These are phyloP conservation scores for Letharia lupina DNA, from an alignment of 495 filamentous ascomycete species.

Conservation along the genomic window DNA sequence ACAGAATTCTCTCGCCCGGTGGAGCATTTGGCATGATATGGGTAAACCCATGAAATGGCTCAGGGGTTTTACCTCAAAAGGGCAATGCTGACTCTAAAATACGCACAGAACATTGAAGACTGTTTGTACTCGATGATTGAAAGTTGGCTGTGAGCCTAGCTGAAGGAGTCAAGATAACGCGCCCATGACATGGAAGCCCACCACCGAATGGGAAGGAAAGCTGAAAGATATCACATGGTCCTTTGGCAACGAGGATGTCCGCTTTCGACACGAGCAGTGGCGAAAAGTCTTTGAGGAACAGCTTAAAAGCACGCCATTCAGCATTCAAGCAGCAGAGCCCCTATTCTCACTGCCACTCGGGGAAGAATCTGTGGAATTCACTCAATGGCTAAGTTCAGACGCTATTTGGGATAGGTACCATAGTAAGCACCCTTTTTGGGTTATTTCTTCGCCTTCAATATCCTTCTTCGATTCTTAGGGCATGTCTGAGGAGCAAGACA, in stretches of 20 bases:
- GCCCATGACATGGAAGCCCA: constrained; percentile 35
- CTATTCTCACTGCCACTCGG: constrained; percentile 45
- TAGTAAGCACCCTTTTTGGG: constrained; percentile 22
- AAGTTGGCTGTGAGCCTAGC: constrained; percentile 4
- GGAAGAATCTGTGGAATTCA: constrained; percentile 33
- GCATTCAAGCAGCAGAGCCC: constrained; percentile 36
- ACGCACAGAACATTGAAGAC: constrained; percentile 47
- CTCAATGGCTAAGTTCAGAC: constrained; percentile 42
- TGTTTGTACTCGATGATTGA: constrained; percentile 33
- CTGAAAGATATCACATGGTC: constrained; percentile 44
- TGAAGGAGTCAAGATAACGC: constrained; percentile 39
- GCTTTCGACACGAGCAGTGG: constrained; percentile 51
- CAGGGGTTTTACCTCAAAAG: constrained; percentile 10
- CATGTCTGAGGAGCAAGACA: neutral
- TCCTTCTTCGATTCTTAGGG: neutral
- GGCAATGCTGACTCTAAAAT: neutral
- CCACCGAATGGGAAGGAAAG: constrained; percentile 45
- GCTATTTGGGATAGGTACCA: constrained; percentile 48
- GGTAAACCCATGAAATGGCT: neutral
- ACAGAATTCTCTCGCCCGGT: constrained; percentile 45
- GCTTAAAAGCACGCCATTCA: constrained; percentile 32
- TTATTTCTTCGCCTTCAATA: neutral
- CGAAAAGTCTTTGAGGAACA: constrained; percentile 45
- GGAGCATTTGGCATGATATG: constrained; percentile 53
- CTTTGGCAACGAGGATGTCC: constrained; percentile 43